A percentile compares a stretch with the other conserved stretches of the same genome.
These are phyloP conservation scores for Helminthosporium solani DNA, from an alignment of 2,329 filamentous ascomycete species.

Conservation along the genomic window DNA sequence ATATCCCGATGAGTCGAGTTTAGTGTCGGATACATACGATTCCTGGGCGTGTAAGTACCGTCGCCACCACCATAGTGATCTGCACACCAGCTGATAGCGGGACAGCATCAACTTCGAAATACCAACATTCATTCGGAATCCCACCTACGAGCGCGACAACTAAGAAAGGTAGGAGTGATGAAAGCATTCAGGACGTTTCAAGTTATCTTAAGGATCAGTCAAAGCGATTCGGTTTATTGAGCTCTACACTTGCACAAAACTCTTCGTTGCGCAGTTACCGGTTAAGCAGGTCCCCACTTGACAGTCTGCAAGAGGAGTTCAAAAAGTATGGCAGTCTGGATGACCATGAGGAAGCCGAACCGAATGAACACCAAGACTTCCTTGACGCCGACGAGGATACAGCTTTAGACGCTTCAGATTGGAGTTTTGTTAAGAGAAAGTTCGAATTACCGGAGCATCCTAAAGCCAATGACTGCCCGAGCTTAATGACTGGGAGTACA, in stretches of 20 bases:
- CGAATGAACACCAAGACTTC: not conserved
- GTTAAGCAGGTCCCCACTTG: constrained; percentile 10
- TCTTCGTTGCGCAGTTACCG: constrained; percentile 4
- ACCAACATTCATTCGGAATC: not conserved
- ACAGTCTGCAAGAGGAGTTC: constrained; percentile 11
- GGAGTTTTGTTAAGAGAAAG: constrained; percentile 8
- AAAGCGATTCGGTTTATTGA: not conserved
- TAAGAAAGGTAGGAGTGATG: not conserved
- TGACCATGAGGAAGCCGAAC: not conserved
- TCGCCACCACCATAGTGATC: not conserved
- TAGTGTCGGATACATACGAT: not conserved
- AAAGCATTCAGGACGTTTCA: not conserved
- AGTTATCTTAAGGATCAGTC: not conserved
- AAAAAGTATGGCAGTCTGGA: constrained; percentile 3
- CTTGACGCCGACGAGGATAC: not conserved
- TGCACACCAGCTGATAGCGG: not conserved
- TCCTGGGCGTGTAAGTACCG: not conserved
- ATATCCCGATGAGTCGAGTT: not conserved
- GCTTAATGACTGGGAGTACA: constrained; percentile 18
- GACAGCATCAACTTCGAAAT: not conserved
- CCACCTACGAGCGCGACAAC: not conserved
- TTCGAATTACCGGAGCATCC: constrained; percentile 1
- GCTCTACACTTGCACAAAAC: not conserved
- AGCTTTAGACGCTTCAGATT: constrained; percentile 7
- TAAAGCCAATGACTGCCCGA: constrained; percentile 15